phyloP scores from a whole-genome alignment of 2,329 filamentous ascomycete genomes.

The Phyllosticta citrichinensis region DNA sequence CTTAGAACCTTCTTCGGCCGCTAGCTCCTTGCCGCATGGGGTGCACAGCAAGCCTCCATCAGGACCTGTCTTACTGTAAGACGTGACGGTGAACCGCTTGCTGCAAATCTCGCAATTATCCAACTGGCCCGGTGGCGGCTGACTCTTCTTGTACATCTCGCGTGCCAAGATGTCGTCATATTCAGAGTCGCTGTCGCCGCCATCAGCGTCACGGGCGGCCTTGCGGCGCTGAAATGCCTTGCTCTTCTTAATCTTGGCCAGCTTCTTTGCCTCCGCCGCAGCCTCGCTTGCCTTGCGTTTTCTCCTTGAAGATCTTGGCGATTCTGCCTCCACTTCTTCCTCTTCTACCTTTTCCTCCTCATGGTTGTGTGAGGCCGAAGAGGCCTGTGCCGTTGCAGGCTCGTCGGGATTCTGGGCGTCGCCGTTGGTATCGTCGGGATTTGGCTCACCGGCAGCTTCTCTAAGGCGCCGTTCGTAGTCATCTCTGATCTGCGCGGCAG shows the following conservation, averaged over 20 bases:
- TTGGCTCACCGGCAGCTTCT: constrained; percentile 32
- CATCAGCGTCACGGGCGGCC: constrained; percentile 33
- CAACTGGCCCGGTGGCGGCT: constrained; percentile 69
- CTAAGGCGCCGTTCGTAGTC: constrained; percentile 46
- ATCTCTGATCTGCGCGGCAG: constrained; percentile 51
- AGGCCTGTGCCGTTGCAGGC: constrained; percentile 15
- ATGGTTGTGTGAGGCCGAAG: not conserved
- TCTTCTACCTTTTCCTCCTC: constrained; percentile 43
- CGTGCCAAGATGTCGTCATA: constrained; percentile 37
- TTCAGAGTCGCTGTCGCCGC: constrained; percentile 34
- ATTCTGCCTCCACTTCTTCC: constrained; percentile 13
- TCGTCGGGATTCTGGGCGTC: constrained; percentile 25
- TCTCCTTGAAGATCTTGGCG: constrained; percentile 22
- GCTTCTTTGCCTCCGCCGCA: constrained; percentile 10
- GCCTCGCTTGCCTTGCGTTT: constrained; percentile 28
- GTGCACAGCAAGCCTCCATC: constrained; percentile 79
- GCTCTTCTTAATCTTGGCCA: constrained; percentile 31
- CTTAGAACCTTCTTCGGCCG: constrained; percentile 54
- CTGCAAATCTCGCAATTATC: constrained; percentile 78
- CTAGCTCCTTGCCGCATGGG: constrained; percentile 66
- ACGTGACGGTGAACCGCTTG: constrained; percentile 86
- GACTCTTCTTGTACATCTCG: constrained; percentile 46
- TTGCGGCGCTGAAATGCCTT: constrained; percentile 44
- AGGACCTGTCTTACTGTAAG: constrained; percentile 73
- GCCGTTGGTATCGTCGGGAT: constrained; percentile 21